These are phyloP conservation scores for Pseudopithomyces chartarum DNA, from an alignment of 2,329 filamentous ascomycete species.

Conservation along the genomic window DNA sequence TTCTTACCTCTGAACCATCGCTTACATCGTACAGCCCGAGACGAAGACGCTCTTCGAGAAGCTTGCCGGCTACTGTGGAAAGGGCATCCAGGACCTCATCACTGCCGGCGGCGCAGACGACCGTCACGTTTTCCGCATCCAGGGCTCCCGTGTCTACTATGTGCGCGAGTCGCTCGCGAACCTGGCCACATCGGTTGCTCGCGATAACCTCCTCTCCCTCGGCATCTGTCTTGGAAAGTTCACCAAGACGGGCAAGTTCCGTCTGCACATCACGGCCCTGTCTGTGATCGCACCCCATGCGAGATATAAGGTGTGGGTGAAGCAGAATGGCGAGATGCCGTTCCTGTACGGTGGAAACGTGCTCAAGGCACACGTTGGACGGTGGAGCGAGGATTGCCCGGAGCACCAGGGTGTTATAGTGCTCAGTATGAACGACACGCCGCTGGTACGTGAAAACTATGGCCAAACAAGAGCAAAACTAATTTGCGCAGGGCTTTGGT, in stretches of 20 bases:
- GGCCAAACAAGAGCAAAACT: neutral
- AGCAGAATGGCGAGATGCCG: conserved; percentile 95
- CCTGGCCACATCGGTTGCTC: conserved; percentile 81
- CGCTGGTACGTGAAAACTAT: conserved; percentile 57
- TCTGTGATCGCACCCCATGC: conserved; percentile 89
- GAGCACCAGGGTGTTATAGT: conserved; percentile 93
- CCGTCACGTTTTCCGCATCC: conserved; percentile 57
- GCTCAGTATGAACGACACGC: conserved; percentile 88
- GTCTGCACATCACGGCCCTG: conserved; percentile 90
- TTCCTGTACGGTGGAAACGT: conserved; percentile 94
- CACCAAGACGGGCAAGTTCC: conserved; percentile 95
- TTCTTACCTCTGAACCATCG: neutral
- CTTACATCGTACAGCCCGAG: conserved; percentile 53
- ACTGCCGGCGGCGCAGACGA: conserved; percentile 40
- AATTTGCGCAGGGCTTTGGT: conserved; percentile 74
- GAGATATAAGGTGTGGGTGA: conserved; percentile 96
- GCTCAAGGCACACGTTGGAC: conserved; percentile 78
- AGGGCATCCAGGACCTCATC: conserved; percentile 78
- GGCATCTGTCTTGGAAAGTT: conserved; percentile 93
- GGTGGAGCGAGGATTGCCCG: conserved; percentile 89
- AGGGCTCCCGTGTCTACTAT: conserved; percentile 87
- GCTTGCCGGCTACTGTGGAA: conserved; percentile 90
- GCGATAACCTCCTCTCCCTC: conserved; percentile 82
- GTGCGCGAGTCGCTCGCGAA: conserved; percentile 89
- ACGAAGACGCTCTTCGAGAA: conserved; percentile 86